Evolutionary conservation across 441 rosid genomes (phyloP), one percentile per base, ranked within the genome.

Genomic region (Gossypium lobatum): DNA sequence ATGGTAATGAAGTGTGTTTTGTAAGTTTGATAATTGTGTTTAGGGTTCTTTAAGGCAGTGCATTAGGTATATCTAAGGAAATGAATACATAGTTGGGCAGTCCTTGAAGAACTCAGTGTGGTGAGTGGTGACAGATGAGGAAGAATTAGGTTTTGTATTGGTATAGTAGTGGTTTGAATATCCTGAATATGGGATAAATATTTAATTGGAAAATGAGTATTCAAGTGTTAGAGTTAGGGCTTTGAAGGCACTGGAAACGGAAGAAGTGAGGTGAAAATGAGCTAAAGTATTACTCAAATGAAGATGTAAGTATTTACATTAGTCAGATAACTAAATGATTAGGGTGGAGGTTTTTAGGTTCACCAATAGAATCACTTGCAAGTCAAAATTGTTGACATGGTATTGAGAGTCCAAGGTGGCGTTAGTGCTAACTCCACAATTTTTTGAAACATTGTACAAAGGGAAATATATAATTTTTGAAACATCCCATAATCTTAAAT

Each of bases 271-370:
- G 50, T 63, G 26, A 34, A 63, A 64, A 64, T 39, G 69, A 39
- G 69, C 69, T 21, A 64, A 39, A 65, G 7, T 21, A 65, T 65
- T 21, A 45, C 18, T 65, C 31, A 45, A 65, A 45, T 45, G 70
- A 65, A 65, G 55, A 65, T 65, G 6, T 13, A 8, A 14, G 70
- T 42, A 10, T 20, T 6, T 46, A 46, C n/a, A 65, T 65, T 65
- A 42, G 23, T 45, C 20, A 11, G 55, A 65, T 45, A 21, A 46
- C 10, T 3, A 26, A 21, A 65, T 45, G 55, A 23, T 65, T 45
- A 45, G 23, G 70, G 70, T 45, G 53, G 17, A 20, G 70, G 23
- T 65, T 18, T 23, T 65, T 42, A 65, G 54, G 70, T 45, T 65
- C 34, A 14, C 54, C 34, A 65, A 65, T 42, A 45, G 17, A 45